These are phyloP conservation scores for Fusarium miscanthi DNA, from an alignment of 2,329 filamentous ascomycete species.

Conservation along the genomic window DNA sequence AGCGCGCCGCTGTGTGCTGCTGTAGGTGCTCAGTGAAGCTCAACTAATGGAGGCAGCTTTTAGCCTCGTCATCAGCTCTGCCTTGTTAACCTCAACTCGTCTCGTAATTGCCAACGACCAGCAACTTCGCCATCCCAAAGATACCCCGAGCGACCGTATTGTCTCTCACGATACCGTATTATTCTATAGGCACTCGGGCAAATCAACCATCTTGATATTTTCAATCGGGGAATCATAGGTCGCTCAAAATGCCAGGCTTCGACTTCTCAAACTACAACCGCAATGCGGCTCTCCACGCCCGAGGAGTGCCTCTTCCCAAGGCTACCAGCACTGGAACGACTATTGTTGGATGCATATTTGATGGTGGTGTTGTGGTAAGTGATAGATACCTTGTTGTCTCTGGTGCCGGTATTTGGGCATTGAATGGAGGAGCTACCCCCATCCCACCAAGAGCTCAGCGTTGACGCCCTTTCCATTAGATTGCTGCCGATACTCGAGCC, in stretches of 20 bases:
- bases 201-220: slow-evolving; percentile 11
- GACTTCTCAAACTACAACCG: slow-evolving; percentile 99
- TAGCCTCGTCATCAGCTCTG: slow-evolving; percentile 66
- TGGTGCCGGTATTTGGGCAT: neutral
- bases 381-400: neutral
- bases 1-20: neutral
- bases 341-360: slow-evolving; percentile 96
- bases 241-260: slow-evolving; percentile 86
- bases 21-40: slow-evolving; percentile 39
- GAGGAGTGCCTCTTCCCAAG: slow-evolving; percentile 94
- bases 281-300: slow-evolving; percentile 94
- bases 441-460: slow-evolving; percentile 13
- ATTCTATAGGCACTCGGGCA: neutral
- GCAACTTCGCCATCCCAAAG: slow-evolving; percentile 38
- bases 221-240: slow-evolving; percentile 26
- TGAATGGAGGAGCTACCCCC: slow-evolving; percentile 9
- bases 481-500: slow-evolving; percentile 97
- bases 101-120: slow-evolving; percentile 27
- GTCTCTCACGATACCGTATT: slow-evolving; percentile 16
- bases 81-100: slow-evolving; percentile 43
- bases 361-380: slow-evolving; percentile 93
- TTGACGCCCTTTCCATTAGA: slow-evolving; percentile 62
- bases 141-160: slow-evolving; percentile 34
- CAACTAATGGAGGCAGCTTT: slow-evolving; percentile 59
- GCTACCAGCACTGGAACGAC: slow-evolving; percentile 98